phyloP scores from a whole-genome alignment of 495 filamentous ascomycete species.

The Podospora conica region DNA sequence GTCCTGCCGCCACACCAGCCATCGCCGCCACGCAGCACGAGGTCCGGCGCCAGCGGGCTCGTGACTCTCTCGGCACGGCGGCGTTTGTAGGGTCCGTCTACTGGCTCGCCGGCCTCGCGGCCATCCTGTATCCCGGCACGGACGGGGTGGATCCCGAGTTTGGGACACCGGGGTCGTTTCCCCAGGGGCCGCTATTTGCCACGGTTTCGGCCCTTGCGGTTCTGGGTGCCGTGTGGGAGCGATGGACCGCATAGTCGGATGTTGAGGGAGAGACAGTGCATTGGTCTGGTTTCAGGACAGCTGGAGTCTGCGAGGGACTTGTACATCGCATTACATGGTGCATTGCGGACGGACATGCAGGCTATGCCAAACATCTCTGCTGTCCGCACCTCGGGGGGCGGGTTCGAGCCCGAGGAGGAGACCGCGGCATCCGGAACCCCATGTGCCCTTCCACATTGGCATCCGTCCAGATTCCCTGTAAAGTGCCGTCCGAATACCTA shows the following conservation, averaged over 20 bases:
- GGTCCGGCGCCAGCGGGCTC: neutral
- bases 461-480: neutral
- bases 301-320: neutral
- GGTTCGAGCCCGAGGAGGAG: neutral
- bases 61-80: conserved; percentile 33
- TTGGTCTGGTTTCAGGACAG: neutral
- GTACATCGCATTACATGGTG: neutral
- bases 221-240: conserved; percentile 33
- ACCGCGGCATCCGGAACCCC: neutral
- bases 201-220: conserved; percentile 21
- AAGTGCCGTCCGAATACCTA: neutral
- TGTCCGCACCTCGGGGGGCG: neutral
- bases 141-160: conserved; percentile 51
- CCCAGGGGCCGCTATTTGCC: conserved; percentile 39
- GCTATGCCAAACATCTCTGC: neutral
- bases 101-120: conserved; percentile 44
- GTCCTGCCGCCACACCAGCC: conserved; percentile 9
- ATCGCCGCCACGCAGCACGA: conserved; percentile 5
- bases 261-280: neutral
- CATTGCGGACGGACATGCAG: neutral
- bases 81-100: conserved; percentile 45
- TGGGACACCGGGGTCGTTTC: conserved; percentile 38
- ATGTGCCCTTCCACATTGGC: neutral
- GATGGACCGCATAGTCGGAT: neutral
- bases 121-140: conserved; percentile 45